Evolutionary conservation across 2,329 filamentous ascomycete genomes (phyloP).

Genomic region (Cladosporium sp.): DNA sequence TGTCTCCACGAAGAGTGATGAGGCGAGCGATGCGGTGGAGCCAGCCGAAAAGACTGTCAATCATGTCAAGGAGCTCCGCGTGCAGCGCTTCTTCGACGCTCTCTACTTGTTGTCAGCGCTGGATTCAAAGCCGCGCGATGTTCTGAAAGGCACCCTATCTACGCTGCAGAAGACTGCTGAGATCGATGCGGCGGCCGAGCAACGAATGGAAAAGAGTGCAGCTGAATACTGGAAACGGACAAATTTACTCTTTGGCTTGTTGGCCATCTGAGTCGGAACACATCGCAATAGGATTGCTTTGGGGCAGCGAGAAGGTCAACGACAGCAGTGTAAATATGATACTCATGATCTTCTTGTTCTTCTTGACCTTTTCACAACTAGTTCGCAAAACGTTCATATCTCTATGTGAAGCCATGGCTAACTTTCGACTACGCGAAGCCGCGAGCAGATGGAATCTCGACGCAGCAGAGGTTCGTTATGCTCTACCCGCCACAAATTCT

Average conservation of each 20-base stretch:
- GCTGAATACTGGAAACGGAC: constrained; percentile 82
- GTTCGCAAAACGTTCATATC: neutral
- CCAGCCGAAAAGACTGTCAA: constrained; percentile 19
- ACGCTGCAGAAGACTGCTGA: neutral
- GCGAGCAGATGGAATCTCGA: too few relatives aligned
- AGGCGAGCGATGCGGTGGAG: constrained; percentile 7
- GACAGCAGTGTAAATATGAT: neutral
- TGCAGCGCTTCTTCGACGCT: constrained; percentile 46
- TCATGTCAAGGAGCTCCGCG: constrained; percentile 25
- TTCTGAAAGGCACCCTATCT: neutral
- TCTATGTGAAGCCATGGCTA: too few relatives aligned
- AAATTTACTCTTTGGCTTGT: constrained; percentile 75
- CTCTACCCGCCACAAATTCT: too few relatives aligned
- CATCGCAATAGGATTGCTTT: too few relatives aligned
- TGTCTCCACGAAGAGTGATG: constrained; percentile 20
- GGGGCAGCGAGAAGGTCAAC: neutral
- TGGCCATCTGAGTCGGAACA: constrained; percentile 41
- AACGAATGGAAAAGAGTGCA: constrained; percentile 61
- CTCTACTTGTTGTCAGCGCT: constrained; percentile 39
- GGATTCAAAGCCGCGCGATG: neutral
- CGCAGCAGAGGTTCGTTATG: too few relatives aligned
- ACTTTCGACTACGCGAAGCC: too few relatives aligned
- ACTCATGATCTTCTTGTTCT: neutral
- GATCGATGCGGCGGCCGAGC: constrained; percentile 50
- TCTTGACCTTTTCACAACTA: neutral